Percentiles rank a stretch among this genome's conserved stretches.
These are phyloP conservation scores for Fusarium acutatum DNA, from an alignment of 2,329 filamentous ascomycete species.

Conservation along the genomic window DNA sequence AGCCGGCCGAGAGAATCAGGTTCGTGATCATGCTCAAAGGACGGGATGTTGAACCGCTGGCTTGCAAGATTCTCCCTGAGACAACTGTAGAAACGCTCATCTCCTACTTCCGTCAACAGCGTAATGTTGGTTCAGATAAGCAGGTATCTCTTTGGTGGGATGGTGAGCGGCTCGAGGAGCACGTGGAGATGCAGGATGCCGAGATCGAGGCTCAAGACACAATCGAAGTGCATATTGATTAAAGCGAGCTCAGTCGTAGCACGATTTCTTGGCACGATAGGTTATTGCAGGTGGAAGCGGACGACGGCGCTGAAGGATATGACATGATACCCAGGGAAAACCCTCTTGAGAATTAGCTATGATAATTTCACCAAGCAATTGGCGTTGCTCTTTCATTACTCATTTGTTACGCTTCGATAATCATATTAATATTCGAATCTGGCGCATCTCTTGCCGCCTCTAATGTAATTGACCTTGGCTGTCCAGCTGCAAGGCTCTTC, in stretches of 20 bases:
- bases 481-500: not conserved
- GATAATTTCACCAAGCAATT: not conserved
- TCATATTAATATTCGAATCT: conserved; percentile 14
- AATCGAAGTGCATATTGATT: conserved; percentile 70
- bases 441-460: conserved; percentile 1
- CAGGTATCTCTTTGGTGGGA: conserved; percentile 75
- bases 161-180: conserved; percentile 73
- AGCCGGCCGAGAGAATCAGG: conserved; percentile 44
- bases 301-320: conserved; percentile 31
- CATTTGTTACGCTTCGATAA: not conserved
- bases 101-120: conserved; percentile 65
- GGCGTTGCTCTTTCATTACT: not conserved
- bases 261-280: not conserved
- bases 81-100: conserved; percentile 71
- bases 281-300: not conserved
- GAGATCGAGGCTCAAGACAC: conserved; percentile 80
- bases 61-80: conserved; percentile 59
- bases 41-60: conserved; percentile 58
- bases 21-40: conserved; percentile 65
- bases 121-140: conserved; percentile 59
- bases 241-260: not conserved
- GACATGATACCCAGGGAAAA: conserved; percentile 45
- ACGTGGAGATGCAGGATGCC: conserved; percentile 67
- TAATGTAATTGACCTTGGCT: conserved; percentile 16
- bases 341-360: conserved; percentile 8